Evolutionary conservation across 352 stramenopile species (phyloP).

Genomic region (Globisporangium alternatum): DNA sequence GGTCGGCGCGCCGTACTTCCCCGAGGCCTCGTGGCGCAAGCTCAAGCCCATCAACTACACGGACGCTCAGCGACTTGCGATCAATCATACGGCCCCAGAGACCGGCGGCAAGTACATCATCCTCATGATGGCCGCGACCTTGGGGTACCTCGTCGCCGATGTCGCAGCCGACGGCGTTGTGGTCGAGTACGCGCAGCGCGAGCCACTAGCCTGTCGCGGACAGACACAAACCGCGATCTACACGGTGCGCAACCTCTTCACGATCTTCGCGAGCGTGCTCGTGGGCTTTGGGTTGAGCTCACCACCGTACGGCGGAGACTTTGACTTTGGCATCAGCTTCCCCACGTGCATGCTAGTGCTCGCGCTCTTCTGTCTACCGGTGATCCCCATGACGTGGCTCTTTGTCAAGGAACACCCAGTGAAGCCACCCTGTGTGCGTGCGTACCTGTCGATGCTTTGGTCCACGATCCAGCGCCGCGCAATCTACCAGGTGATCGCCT

Average conservation of each 20-base stretch:
- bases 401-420: slow-evolving; percentile 18
- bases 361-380: slow-evolving; percentile 26
- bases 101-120: slow-evolving; percentile 38
- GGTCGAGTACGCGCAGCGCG: slow-evolving; percentile 50
- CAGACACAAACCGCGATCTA: slow-evolving; percentile 50
- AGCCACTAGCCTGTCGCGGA: slow-evolving; percentile 37
- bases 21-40: slow-evolving; percentile 22
- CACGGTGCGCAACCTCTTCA: slow-evolving; percentile 36
- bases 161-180: slow-evolving; percentile 48
- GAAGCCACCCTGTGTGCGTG: slow-evolving; percentile 7
- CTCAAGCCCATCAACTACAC: slow-evolving; percentile 25
- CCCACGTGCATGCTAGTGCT: slow-evolving; percentile 35
- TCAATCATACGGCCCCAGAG: slow-evolving; percentile 22
- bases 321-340: slow-evolving; percentile 43
- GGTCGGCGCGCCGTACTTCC: slow-evolving; percentile 35
- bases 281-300: slow-evolving; percentile 40
- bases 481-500: slow-evolving; percentile 26
- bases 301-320: slow-evolving; percentile 37
- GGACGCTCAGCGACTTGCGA: slow-evolving; percentile 21
- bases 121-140: slow-evolving; percentile 41
- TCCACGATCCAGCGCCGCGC: slow-evolving; percentile 16
- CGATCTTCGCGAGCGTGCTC: slow-evolving; percentile 34
- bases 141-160: slow-evolving; percentile 48
- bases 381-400: slow-evolving; percentile 30
- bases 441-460: slow-evolving; percentile 24